Evolutionary conservation across 2,329 filamentous ascomycete genomes (phyloP).

Genomic region (Colletotrichum limetticola): DNA sequence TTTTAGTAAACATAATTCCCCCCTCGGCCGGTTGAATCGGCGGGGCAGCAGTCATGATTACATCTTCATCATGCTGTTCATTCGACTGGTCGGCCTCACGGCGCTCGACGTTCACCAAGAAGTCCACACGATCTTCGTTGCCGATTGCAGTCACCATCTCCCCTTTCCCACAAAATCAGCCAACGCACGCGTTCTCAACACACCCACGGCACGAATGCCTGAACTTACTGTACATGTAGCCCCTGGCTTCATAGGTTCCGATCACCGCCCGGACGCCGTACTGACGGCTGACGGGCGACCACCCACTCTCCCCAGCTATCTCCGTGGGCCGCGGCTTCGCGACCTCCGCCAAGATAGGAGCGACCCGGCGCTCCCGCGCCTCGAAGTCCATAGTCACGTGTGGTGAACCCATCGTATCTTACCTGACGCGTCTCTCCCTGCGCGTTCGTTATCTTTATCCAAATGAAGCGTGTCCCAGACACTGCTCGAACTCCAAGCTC

Average conservation of each 20-base stretch:
- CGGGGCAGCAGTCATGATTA: neutral
- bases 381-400: too few relatives aligned
- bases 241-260: too few relatives aligned
- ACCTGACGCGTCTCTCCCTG: too few relatives aligned
- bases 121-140: neutral
- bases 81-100: neutral
- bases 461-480: too few relatives aligned
- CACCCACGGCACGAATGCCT: neutral
- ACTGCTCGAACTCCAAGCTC: too few relatives aligned
- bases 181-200: neutral
- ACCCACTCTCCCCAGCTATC: too few relatives aligned
- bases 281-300: too few relatives aligned
- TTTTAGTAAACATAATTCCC: neutral
- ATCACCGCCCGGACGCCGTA: too few relatives aligned
- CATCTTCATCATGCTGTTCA: neutral
- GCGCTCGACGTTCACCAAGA: neutral
- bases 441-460: too few relatives aligned
- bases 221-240: neutral
- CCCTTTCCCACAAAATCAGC: neutral
- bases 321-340: too few relatives aligned
- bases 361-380: too few relatives aligned
- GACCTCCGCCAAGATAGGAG: fast-evolving
- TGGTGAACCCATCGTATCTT: too few relatives aligned
- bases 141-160: neutral
- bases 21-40: neutral